A percentile compares a stretch with the other conserved stretches of the same genome.
Conservation (phyloP, 345 rosid genomes). For the Geranium rotundifolium region DNA sequence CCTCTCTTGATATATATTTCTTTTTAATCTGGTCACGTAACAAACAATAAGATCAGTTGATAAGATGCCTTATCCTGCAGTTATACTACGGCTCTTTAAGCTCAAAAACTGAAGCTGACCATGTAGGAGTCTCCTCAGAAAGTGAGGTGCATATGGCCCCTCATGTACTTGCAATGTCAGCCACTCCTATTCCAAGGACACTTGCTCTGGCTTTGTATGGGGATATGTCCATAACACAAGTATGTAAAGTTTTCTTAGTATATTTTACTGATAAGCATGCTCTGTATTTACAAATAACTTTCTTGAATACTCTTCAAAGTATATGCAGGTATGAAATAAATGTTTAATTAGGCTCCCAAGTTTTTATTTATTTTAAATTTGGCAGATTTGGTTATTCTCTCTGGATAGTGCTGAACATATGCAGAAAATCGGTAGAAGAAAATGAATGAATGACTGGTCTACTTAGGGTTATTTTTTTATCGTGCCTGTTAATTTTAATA, state of each 20-base stretch:
- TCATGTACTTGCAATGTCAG: slow-evolving; percentile 91
- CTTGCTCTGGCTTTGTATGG: slow-evolving; percentile 92
- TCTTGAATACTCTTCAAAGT: too few relatives aligned
- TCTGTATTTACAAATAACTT: background rate
- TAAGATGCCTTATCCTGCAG: slow-evolving; percentile 32
- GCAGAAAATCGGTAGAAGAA: too few relatives aligned
- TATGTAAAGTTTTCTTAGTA: slow-evolving; percentile 18
- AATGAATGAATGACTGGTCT: too few relatives aligned
- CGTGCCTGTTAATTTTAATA: too few relatives aligned
- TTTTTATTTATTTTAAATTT: too few relatives aligned
- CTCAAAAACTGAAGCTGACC: slow-evolving; percentile 28
- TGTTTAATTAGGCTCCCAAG: too few relatives aligned
- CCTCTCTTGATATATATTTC: background rate
- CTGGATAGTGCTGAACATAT: too few relatives aligned
- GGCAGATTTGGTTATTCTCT: too few relatives aligned
- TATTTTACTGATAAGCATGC: background rate
- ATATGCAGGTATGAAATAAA: too few relatives aligned
- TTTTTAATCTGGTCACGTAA: background rate
- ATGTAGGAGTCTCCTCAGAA: slow-evolving; percentile 30
- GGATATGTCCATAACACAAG: slow-evolving; percentile 83
- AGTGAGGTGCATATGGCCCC: slow-evolving; percentile 72
- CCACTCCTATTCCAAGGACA: slow-evolving; percentile 93
- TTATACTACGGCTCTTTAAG: slow-evolving; percentile 38
- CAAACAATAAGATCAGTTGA: background rate
- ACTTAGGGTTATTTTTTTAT: too few relatives aligned